Base-by-base conservation (phyloP, 176 grass and related monocot species). In the Cymbopogon citratus region DNA sequence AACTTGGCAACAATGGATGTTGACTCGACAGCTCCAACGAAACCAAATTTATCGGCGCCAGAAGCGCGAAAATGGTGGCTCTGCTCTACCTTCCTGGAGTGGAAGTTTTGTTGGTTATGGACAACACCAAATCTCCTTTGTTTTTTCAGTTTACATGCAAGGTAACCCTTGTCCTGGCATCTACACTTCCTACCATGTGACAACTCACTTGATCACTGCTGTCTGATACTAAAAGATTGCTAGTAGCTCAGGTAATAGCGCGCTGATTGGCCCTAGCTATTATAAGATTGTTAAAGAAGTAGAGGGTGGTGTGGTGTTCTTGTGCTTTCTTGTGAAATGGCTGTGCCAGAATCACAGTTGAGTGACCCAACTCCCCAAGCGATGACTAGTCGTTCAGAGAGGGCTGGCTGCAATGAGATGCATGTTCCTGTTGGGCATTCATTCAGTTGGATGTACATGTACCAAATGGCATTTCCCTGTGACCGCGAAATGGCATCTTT, bases 261-360 rank as follows among this genome's bases (percentile, higher is more conserved):
- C n/a, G n/a, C n/a, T 10, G 54, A 61, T 67, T 64, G 66, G 16
- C 67, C 67, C 60, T 43, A 43, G 41, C 41, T 74, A 79, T 10
- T 74, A 79, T 10, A 13, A 54, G 74, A 68, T 49, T 86, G 65
- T 74, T 68, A 56, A 74, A 79, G 29, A 23, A 69, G n/a, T 13
- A 34, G 74, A 68, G 51, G 51, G 51, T 69, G 83, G 79, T 68
- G 69, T 34, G 46, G 46, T 51, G 48, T 39, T 39, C 59, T 9
- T 41, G 60, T 74, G 75, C 54, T 75, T 69, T 44, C 84, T 90
- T 90, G 74, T 86, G 84, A 75, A 69, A 71, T 43, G 31, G 56
- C 41, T 38, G 48, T 29, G 61, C 61, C 26, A 63, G 61, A 63
- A 25, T 29, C 12, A 33, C 48, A 46, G 13, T 83, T 46, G 74